Evolutionary conservation across 495 filamentous ascomycete species (phyloP), one percentile per base, ranked within the genome.

Genomic region (Penicillium coffeae): DNA sequence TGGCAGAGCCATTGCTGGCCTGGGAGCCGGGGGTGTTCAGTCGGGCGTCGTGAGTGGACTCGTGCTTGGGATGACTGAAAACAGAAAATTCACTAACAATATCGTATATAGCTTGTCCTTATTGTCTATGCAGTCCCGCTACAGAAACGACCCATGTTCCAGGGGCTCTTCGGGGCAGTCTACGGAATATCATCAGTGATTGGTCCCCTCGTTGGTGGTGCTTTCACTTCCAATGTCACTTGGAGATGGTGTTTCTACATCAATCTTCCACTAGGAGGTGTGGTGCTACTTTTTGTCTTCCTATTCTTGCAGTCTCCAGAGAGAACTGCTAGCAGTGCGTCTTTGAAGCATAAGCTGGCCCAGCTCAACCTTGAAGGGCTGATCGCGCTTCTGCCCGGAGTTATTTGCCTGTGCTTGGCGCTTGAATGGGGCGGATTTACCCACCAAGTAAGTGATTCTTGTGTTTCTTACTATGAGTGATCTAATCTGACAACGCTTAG

Each of bases 1-100:
- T 49, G 88, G 88, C 7, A 79, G 89, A 20, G 87, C 86, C 21
- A 71, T 92, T 40, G 83, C 86, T 21, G 88, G 88, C 10, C 47
- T 90, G 34, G 88, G 86, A 3, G 87, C 84, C 40, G 81, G 89
- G 25, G 50, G 50, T 47, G 50, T 78, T 25, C 72, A 74, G 35
- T 70, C 68, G 0, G 77, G 77, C n/a, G n/a, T n/a, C n/a, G n/a
- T n/a, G n/a, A n/a, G n/a, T n/a, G n/a, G n/a, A n/a, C n/a, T n/a
- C n/a, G n/a, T n/a, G n/a, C n/a, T n/a, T n/a, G n/a, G n/a, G n/a
- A n/a, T n/a, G n/a, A n/a, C n/a, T n/a, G n/a, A n/a, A n/a, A n/a
- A n/a, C n/a, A n/a, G n/a, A n/a, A n/a, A n/a, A n/a, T n/a, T n/a
- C n/a, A n/a, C n/a, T n/a, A n/a, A n/a, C n/a, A n/a, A n/a, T n/a